Evolutionary conservation across 106 monocot species (phyloP).

Genomic region (Posidonia australis): DNA sequence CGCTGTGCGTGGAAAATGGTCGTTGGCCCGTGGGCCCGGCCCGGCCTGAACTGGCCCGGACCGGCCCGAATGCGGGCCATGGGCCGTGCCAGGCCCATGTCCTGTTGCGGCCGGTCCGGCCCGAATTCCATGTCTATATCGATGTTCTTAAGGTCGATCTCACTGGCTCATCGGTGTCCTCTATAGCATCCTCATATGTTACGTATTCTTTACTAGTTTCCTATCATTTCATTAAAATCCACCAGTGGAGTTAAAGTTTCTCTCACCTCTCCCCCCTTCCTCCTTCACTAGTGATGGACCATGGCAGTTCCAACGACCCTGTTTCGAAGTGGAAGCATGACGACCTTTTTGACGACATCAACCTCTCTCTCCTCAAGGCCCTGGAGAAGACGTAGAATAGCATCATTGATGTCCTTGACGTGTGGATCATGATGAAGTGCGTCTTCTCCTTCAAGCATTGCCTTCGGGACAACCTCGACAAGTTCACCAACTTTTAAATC

Average conservation of each 20-base stretch:
- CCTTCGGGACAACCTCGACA: slow-evolving; percentile 75
- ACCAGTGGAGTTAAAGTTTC: background rate
- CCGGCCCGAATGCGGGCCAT: too few species aligned
- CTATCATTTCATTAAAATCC: too few species aligned
- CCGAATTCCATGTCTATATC: too few species aligned
- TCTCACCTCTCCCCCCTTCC: background rate
- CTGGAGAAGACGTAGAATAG: slow-evolving; percentile 47
- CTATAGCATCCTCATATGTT: too few species aligned
- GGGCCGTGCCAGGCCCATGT: too few species aligned
- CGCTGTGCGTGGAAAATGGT: too few species aligned
- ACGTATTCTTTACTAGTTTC: too few species aligned
- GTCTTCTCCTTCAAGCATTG: slow-evolving; percentile 93
- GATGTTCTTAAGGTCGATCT: too few species aligned
- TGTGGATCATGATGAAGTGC: slow-evolving; percentile 59
- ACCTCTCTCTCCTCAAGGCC: slow-evolving; percentile 81
- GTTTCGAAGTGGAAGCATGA: slow-evolving; percentile 26
- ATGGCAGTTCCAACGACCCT: background rate
- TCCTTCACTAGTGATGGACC: background rate
- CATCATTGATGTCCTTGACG: slow-evolving; percentile 58
- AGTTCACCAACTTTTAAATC: slow-evolving; percentile 86
- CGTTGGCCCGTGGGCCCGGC: too few species aligned
- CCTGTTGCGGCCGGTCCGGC: too few species aligned
- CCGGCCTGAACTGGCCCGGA: too few species aligned
- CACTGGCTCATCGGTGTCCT: too few species aligned
- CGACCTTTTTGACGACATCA: slow-evolving; percentile 14